Conservation (phyloP, 495 filamentous ascomycete species). For the Penicillium nucicola region DNA sequence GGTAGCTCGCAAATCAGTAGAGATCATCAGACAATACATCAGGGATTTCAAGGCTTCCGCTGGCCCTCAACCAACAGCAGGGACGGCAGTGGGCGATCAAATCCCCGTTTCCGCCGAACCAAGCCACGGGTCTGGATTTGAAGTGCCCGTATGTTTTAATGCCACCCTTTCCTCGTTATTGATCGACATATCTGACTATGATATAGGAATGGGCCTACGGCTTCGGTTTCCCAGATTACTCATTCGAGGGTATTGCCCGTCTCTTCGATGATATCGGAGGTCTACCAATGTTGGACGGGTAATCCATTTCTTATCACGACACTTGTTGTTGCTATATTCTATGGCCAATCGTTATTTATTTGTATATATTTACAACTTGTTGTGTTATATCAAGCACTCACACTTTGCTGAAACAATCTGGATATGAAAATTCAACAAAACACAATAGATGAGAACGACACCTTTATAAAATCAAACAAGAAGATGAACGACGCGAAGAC, state of each 20-base stretch:
- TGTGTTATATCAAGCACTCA: too few relatives aligned
- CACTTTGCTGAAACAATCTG: neutral
- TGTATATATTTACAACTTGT: neutral
- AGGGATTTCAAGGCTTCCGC: slow-evolving; percentile 28
- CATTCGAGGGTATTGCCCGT: slow-evolving; percentile 38
- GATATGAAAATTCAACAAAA: neutral
- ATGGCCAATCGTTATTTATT: neutral
- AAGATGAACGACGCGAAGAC: neutral
- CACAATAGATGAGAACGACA: too few relatives aligned
- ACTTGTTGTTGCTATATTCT: neutral
- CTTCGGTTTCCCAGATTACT: slow-evolving; percentile 41
- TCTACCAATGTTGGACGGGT: slow-evolving; percentile 33
- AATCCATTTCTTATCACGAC: neutral
- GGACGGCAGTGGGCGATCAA: neutral
- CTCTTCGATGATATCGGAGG: slow-evolving; percentile 39
- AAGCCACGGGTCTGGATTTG: slow-evolving; percentile 20
- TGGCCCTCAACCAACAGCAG: slow-evolving; percentile 1
- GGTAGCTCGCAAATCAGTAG: slow-evolving; percentile 37
- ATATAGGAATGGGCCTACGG: slow-evolving; percentile 38
- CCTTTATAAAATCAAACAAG: slow-evolving; percentile 6
- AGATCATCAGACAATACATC: slow-evolving; percentile 38
- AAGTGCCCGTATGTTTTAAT: slow-evolving; percentile 25
- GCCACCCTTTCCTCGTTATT: neutral
- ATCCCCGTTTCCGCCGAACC: slow-evolving; percentile 3
- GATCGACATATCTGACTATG: neutral